These are phyloP conservation scores for Xylaria sp. DNA, from an alignment of 495 filamentous ascomycete genomes.

Conservation along the genomic window DNA sequence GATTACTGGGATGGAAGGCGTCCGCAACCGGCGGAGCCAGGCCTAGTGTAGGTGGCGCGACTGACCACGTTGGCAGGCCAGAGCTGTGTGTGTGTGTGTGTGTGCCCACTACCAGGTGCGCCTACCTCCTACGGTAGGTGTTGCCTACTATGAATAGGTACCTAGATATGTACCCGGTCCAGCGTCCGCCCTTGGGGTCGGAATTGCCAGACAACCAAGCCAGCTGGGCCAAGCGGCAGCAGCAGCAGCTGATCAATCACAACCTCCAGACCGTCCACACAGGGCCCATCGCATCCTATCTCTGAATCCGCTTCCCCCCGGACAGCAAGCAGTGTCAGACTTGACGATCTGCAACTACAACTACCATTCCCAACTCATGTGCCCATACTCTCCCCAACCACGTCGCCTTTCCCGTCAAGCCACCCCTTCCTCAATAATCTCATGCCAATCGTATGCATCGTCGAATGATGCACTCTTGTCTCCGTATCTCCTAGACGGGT, in stretches of 20 bases:
- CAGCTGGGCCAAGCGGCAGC: slow-evolving; percentile 10
- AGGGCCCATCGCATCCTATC: background rate
- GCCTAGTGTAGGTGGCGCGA: slow-evolving; percentile 4
- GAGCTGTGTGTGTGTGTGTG: background rate
- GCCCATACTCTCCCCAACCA: background rate
- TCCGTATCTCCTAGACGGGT: background rate
- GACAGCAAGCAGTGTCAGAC: background rate
- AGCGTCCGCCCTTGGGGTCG: background rate
- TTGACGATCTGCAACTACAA: slow-evolving; percentile 21
- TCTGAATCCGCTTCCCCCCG: slow-evolving; percentile 8
- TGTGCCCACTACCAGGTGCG: too few species aligned
- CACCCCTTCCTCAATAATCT: background rate
- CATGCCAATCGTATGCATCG: background rate
- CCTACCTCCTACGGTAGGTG: background rate
- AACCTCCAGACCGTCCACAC: slow-evolving; percentile 9
- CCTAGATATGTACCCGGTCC: background rate
- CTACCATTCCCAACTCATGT: background rate
- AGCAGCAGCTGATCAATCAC: slow-evolving; percentile 25
- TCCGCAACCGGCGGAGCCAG: slow-evolving; percentile 25
- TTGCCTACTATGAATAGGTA: background rate
- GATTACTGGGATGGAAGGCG: slow-evolving; percentile 16
- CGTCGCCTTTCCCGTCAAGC: background rate
- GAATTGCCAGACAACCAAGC: background rate
- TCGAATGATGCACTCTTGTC: background rate
- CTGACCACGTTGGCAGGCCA: slow-evolving; percentile 7